These are phyloP conservation scores for Halenospora varia DNA, from an alignment of 495 filamentous ascomycete genomes.

Conservation along the genomic window DNA sequence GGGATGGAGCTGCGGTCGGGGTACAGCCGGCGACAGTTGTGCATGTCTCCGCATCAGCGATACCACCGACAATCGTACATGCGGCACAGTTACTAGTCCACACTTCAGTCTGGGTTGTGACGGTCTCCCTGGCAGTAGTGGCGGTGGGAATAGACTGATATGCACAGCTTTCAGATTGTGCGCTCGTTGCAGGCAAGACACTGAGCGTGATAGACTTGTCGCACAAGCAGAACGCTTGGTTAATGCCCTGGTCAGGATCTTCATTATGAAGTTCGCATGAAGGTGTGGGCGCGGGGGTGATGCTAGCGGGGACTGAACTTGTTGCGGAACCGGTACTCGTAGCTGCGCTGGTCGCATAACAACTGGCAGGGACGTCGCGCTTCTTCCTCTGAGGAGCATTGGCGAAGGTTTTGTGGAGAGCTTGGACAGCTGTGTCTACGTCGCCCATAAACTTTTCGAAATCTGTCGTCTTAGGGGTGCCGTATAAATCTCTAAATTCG, in stretches of 20 bases:
- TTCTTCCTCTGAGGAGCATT: slow-evolving; percentile 1
- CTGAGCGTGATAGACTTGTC: too few relatives aligned
- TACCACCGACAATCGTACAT: background rate
- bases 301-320: background rate
- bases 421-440: slow-evolving; percentile 5
- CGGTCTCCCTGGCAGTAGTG: too few relatives aligned
- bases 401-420: slow-evolving; percentile 2
- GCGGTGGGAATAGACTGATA: too few relatives aligned
- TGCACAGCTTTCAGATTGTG: too few relatives aligned
- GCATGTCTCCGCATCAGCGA: background rate
- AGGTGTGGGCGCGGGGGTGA: background rate
- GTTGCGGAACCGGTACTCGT: background rate
- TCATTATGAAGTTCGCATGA: background rate
- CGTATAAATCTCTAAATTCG: slow-evolving; percentile 1
- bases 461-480: background rate
- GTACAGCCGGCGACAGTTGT: background rate
- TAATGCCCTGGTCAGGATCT: background rate
- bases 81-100: background rate
- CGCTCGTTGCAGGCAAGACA: too few relatives aligned
- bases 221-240: background rate
- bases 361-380: background rate
- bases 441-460: slow-evolving; percentile 1
- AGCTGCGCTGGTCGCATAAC: background rate
- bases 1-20: background rate
- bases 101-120: too few relatives aligned